Evolutionary conservation across 106 monocot genomes (phyloP).

Genomic region (Acanthochlamys bracteata): DNA sequence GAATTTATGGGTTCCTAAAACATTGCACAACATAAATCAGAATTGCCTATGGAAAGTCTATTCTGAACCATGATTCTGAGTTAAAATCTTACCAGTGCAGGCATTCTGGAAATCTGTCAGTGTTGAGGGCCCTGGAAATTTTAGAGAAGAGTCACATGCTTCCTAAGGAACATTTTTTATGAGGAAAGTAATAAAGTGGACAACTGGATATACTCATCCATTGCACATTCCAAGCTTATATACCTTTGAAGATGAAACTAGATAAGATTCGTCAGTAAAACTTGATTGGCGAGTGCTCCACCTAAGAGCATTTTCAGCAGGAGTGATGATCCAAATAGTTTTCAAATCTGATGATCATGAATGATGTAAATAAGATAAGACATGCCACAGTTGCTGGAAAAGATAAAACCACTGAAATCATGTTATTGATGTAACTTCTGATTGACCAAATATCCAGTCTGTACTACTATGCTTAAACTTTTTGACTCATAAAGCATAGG

Average conservation of each 20-base stretch:
- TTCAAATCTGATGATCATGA: constrained; percentile 37
- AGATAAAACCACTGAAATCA: neutral
- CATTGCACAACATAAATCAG: neutral
- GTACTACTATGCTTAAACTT: too few species aligned
- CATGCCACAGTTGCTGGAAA: neutral
- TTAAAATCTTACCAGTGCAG: constrained; percentile 49
- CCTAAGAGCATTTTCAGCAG: constrained; percentile 76
- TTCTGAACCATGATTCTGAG: neutral
- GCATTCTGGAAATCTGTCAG: constrained; percentile 32
- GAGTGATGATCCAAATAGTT: constrained; percentile 69
- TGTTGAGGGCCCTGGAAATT: constrained; percentile 44
- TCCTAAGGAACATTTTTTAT: neutral
- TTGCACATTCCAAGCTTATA: neutral
- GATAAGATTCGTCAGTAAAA: constrained; percentile 46
- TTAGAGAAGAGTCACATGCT: neutral
- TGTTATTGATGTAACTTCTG: neutral
- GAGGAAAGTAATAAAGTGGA: neutral
- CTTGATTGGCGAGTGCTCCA: constrained; percentile 75
- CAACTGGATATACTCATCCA: neutral
- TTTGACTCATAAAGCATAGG: too few species aligned
- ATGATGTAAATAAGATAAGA: neutral
- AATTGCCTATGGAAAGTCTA: neutral
- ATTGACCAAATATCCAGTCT: too few species aligned
- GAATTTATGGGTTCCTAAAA: neutral
- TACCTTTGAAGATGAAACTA: constrained; percentile 40